Evolutionary conservation across 805 yeast species (phyloP).

Genomic region (Candida lessepsii): DNA sequence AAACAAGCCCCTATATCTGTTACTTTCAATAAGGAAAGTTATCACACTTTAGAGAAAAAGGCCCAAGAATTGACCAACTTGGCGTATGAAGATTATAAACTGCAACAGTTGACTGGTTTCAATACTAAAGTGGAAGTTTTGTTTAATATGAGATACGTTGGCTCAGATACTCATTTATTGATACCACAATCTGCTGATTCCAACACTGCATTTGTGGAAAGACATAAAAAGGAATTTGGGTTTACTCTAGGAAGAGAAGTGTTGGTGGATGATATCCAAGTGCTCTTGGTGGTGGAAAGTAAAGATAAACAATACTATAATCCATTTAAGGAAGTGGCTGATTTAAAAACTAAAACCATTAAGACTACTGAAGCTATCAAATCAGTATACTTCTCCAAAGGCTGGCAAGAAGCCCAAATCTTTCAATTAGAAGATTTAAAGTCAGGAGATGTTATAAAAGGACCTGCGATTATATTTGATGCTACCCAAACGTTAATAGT

Average conservation of each 20-base stretch:
- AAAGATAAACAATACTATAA: constrained; percentile 46
- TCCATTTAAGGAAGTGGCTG: constrained; percentile 44
- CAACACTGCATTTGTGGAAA: constrained; percentile 22
- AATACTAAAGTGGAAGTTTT: constrained; percentile 58
- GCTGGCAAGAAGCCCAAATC: constrained; percentile 29
- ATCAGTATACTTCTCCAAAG: constrained; percentile 29
- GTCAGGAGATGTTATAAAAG: constrained; percentile 22
- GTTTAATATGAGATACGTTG: constrained; percentile 77
- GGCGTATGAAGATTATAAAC: constrained; percentile 37
- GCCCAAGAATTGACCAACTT: constrained; percentile 43
- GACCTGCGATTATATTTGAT: constrained; percentile 37
- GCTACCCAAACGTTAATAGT: constrained; percentile 31
- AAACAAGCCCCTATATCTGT: constrained; percentile 37
- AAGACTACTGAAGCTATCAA: background rate
- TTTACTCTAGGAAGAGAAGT: constrained; percentile 34
- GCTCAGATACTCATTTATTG: constrained; percentile 88
- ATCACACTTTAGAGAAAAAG: constrained; percentile 43
- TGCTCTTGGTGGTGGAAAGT: constrained; percentile 61
- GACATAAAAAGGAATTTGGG: constrained; percentile 37
- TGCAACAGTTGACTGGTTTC: constrained; percentile 50
- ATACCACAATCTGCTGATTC: constrained; percentile 39
- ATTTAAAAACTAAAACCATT: background rate
- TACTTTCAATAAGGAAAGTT: constrained; percentile 18
- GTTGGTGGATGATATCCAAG: constrained; percentile 39
- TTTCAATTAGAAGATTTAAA: constrained; percentile 22